A percentile compares a stretch with the other conserved stretches of the same genome.
These are phyloP conservation scores for Trichoderma koningii DNA, from an alignment of 2,329 filamentous ascomycete species.

Conservation along the genomic window DNA sequence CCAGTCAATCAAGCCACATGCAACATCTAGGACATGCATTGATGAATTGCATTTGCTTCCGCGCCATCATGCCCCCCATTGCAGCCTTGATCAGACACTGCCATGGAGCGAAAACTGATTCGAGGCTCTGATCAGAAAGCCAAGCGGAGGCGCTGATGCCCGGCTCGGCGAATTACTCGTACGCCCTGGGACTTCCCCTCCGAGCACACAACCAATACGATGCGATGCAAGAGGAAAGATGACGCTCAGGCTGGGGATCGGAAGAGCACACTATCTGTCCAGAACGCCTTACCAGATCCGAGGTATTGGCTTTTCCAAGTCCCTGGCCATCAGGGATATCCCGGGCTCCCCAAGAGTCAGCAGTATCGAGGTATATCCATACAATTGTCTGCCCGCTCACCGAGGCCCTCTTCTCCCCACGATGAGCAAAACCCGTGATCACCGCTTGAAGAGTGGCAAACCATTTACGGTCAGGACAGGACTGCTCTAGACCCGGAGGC, in stretches of 20 bases:
- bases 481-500: conserved; percentile 18
- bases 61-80: neutral
- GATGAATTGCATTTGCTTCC: neutral
- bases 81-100: neutral
- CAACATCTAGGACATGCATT: conserved; percentile 5
- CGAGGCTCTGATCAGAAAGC: neutral
- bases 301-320: neutral
- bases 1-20: neutral
- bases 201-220: neutral
- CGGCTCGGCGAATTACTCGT: conserved; percentile 14
- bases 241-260: neutral
- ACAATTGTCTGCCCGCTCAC: neutral
- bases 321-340: conserved; percentile 1
- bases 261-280: neutral
- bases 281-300: neutral
- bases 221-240: neutral
- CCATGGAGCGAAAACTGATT: neutral
- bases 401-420: neutral
- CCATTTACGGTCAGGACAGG: conserved; percentile 4
- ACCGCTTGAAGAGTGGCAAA: conserved; percentile 7
- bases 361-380: neutral
- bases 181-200: neutral
- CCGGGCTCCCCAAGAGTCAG: neutral
- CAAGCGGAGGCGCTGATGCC: neutral
- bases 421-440: conserved; percentile 4